phyloP scores from a whole-genome alignment of 148 eudicot species.

The Rhododendron ovatum region DNA sequence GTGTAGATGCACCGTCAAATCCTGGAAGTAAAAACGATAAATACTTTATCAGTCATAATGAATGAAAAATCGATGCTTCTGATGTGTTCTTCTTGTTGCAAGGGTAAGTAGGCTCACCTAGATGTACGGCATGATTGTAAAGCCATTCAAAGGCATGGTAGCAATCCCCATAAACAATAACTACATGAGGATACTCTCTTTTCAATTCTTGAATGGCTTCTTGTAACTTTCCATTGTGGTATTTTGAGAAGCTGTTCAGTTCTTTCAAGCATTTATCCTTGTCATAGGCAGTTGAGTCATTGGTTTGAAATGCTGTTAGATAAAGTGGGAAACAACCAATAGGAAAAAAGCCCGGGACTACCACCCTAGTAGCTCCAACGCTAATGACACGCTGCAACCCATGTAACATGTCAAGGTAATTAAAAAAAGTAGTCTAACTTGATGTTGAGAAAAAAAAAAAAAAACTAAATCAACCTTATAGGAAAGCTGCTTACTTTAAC shows the following conservation, averaged over 20 bases:
- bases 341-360: slow-evolving; percentile 27
- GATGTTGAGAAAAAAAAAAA: too few species aligned
- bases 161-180: slow-evolving; percentile 10
- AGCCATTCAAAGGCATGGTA: slow-evolving; percentile 11
- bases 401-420: too few species aligned
- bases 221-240: slow-evolving; percentile 10
- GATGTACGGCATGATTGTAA: neutral
- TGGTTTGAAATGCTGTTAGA: slow-evolving; percentile 10
- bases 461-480: neutral
- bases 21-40: neutral
- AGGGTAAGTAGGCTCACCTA: neutral
- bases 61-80: neutral
- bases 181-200: neutral
- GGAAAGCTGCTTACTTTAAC: neutral
- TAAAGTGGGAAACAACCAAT: slow-evolving; percentile 22
- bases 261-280: neutral
- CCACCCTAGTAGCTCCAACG: slow-evolving; percentile 18
- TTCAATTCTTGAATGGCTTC: slow-evolving; percentile 6
- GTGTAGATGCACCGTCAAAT: neutral
- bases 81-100: neutral
- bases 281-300: neutral
- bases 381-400: slow-evolving; percentile 19
- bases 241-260: neutral
- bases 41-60: neutral
- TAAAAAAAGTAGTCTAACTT: too few species aligned